Percentiles rank a stretch among this genome's conserved stretches.
These are phyloP conservation scores for Colletotrichum sp. DNA, from an alignment of 2,329 filamentous ascomycete genomes.

Conservation along the genomic window DNA sequence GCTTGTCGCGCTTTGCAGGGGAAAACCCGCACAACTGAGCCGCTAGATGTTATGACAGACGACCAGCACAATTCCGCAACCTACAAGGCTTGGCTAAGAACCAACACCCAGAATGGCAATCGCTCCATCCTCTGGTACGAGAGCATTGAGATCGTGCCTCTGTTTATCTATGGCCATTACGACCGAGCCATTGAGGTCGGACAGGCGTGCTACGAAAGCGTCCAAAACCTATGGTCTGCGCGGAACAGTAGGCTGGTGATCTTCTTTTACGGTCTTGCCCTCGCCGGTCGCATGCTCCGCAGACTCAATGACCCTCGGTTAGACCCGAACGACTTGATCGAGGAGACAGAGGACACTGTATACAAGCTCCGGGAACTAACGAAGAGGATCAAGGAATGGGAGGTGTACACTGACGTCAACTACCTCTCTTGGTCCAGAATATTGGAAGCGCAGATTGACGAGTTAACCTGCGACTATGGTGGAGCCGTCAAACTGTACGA, in stretches of 20 bases:
- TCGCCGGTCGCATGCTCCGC: slow-evolving; percentile 56
- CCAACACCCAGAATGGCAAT: slow-evolving; percentile 61
- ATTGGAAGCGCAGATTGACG: slow-evolving; percentile 71
- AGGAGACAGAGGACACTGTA: slow-evolving; percentile 53
- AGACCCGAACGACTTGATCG: slow-evolving; percentile 45
- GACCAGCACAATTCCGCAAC: slow-evolving; percentile 63
- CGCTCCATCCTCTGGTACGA: slow-evolving; percentile 73
- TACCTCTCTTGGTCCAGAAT: slow-evolving; percentile 73
- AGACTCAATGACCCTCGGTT: slow-evolving; percentile 53
- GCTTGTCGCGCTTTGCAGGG: slow-evolving; percentile 74
- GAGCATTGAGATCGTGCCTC: slow-evolving; percentile 65
- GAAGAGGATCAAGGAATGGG: slow-evolving; percentile 68
- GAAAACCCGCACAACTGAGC: slow-evolving; percentile 63
- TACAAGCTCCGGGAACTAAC: slow-evolving; percentile 59
- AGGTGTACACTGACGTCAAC: slow-evolving; percentile 70
- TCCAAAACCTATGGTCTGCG: slow-evolving; percentile 62
- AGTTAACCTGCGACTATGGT: slow-evolving; percentile 63
- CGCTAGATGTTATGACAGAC: slow-evolving; percentile 68
- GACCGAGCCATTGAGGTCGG: slow-evolving; percentile 63
- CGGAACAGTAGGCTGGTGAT: slow-evolving; percentile 62
- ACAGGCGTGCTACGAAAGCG: slow-evolving; percentile 49
- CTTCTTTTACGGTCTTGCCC: slow-evolving; percentile 65
- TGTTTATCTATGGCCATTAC: slow-evolving; percentile 69
- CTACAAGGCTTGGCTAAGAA: slow-evolving; percentile 65
- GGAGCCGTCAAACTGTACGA: slow-evolving; percentile 70